phyloP scores from a whole-genome alignment of 352 stramenopile species.

The Phytophthora pini region DNA sequence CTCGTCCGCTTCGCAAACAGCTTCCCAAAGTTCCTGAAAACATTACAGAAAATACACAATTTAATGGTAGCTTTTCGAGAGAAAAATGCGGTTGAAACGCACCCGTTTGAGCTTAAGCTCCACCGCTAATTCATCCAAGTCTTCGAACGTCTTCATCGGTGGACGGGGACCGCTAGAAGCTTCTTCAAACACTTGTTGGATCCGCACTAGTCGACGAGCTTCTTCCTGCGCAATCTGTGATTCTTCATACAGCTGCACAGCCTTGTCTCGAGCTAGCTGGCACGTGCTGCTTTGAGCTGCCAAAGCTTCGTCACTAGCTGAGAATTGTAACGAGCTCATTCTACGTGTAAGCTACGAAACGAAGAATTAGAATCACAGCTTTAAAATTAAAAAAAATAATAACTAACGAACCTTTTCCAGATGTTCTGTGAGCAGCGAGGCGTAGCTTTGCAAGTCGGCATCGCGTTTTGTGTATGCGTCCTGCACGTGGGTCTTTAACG shows the following conservation, averaged over 20 bases:
- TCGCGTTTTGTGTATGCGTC: constrained; percentile 40
- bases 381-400: no score
- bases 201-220: constrained; percentile 37
- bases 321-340: constrained; percentile 36
- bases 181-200: constrained; percentile 53
- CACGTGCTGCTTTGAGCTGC: constrained; percentile 40
- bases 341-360: constrained; percentile 18
- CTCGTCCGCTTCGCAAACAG: constrained; percentile 54
- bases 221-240: constrained; percentile 31
- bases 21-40: constrained; percentile 60
- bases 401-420: constrained; percentile 13
- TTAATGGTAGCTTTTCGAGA: no score
- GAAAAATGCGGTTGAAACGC: constrained; percentile 2
- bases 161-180: constrained; percentile 37
- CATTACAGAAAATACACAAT: no score
- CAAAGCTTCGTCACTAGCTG: constrained; percentile 40
- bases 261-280: constrained; percentile 36
- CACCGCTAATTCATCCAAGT: constrained; percentile 39
- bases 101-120: constrained; percentile 64
- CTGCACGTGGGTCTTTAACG: constrained; percentile 40
- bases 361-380: not conserved
- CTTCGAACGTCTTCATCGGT: constrained; percentile 42
- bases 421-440: constrained; percentile 26
- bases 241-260: constrained; percentile 36
- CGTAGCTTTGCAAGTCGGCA: constrained; percentile 40